phyloP scores from a whole-genome alignment of 306 rosid species.

The Prunus salicina region DNA sequence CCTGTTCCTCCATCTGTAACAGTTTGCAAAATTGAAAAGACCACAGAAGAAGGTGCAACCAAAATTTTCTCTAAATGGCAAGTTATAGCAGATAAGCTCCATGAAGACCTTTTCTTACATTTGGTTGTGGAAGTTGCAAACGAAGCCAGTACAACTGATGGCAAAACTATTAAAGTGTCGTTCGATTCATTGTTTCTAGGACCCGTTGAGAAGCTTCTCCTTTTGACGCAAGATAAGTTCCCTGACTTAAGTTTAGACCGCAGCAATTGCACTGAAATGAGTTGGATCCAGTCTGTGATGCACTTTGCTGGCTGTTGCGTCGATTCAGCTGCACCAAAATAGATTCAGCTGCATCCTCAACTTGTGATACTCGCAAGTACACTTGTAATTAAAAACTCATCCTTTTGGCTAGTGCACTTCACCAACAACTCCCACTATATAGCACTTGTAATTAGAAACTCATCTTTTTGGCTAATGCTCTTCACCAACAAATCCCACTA shows the following conservation, averaged over 20 bases:
- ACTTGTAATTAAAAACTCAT: too few species aligned
- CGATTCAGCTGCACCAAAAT: too few species aligned
- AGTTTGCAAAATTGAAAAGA: too few species aligned
- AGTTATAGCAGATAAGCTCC: slow-evolving; percentile 38
- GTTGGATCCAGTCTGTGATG: slow-evolving; percentile 66
- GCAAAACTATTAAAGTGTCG: slow-evolving; percentile 42
- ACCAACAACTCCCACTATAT: too few species aligned
- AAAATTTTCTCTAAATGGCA: too few species aligned
- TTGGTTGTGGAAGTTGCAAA: slow-evolving; percentile 37
- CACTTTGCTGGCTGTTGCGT: slow-evolving; percentile 59
- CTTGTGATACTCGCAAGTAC: too few species aligned
- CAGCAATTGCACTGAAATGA: slow-evolving; percentile 50
- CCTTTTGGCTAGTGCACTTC: too few species aligned
- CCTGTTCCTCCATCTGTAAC: too few species aligned
- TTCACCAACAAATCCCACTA: too few species aligned
- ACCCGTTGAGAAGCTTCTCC: slow-evolving; percentile 33
- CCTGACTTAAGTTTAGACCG: slow-evolving; percentile 51
- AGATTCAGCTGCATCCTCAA: too few species aligned
- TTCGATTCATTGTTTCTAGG: slow-evolving; percentile 61
- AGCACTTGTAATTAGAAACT: too few species aligned
- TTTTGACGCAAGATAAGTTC: slow-evolving; percentile 40
- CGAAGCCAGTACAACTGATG: slow-evolving; percentile 20
- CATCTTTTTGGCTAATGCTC: too few species aligned
- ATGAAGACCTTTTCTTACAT: slow-evolving; percentile 52
- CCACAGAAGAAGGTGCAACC: slow-evolving; percentile 48